Conservation (phyloP, 1,284 basidiomycete genomes). For the Sphagnurus paluster region DNA sequence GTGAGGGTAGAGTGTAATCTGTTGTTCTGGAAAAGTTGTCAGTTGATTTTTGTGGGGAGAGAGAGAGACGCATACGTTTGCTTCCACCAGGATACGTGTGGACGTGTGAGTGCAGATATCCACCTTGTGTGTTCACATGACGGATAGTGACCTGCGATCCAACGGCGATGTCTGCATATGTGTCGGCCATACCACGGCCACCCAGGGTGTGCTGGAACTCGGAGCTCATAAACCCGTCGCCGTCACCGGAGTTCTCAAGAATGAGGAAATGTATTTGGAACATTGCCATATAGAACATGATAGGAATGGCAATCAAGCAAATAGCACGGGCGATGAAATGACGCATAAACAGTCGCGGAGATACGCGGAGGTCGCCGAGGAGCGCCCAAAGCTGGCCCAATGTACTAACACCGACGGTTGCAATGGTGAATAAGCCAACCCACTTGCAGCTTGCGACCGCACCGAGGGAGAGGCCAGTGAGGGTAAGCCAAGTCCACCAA, state of each 20-base stretch:
- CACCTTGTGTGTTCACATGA: conserved; percentile 96
- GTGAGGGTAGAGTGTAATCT: conserved; percentile 97
- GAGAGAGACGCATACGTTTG: conserved; percentile 57
- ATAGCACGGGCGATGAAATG: conserved; percentile 90
- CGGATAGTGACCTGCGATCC: conserved; percentile 86
- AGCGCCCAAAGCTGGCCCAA: conserved; percentile 89
- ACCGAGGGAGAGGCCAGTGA: conserved; percentile 88
- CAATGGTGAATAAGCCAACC: conserved; percentile 99
- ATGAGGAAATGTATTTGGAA: conserved; percentile 95
- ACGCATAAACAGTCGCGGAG: conserved; percentile 72
- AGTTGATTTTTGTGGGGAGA: not conserved
- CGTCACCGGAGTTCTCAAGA: conserved; percentile 88
- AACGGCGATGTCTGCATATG: conserved; percentile 86
- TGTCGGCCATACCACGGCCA: conserved; percentile 92
- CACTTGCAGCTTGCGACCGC: conserved; percentile 95
- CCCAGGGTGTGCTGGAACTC: conserved; percentile 96
- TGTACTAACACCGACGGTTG: conserved; percentile 87
- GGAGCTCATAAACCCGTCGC: conserved; percentile 98
- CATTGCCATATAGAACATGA: conserved; percentile 92
- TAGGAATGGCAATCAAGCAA: conserved; percentile 85
- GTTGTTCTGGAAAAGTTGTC: conserved; percentile 82
- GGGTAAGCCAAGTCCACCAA: conserved; percentile 95
- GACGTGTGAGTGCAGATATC: conserved; percentile 94
- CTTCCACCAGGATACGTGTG: conserved; percentile 89
- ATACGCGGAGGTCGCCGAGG: conserved; percentile 84